These are phyloP conservation scores for Saposhnikovia divaricata DNA, from an alignment of 129 eudicot genomes.

Conservation along the genomic window DNA sequence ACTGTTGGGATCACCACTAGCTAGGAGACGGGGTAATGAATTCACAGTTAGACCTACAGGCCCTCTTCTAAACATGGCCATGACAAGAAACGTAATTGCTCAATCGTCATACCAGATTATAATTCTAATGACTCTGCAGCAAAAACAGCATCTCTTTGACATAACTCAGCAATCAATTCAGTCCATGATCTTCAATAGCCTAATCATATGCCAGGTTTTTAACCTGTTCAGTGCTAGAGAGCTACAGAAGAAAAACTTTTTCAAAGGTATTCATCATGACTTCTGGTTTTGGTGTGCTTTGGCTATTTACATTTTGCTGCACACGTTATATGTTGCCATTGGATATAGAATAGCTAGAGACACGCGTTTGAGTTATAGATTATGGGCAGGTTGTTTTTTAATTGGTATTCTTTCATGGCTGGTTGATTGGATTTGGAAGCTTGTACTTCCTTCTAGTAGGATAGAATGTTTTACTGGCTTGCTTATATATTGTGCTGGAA, in stretches of 20 bases:
- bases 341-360: background rate
- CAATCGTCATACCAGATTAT: slow-evolving; percentile 11
- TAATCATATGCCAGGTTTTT: slow-evolving; percentile 13
- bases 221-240: slow-evolving; percentile 13
- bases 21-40: background rate
- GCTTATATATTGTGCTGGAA: background rate
- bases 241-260: slow-evolving; percentile 8
- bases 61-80: slow-evolving; percentile 8
- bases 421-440: slow-evolving; percentile 5
- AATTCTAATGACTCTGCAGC: slow-evolving; percentile 3
- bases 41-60: background rate
- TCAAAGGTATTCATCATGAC: slow-evolving; percentile 1
- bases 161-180: background rate
- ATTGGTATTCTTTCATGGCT: slow-evolving; percentile 11
- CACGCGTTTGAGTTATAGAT: background rate
- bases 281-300: background rate
- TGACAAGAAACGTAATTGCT: slow-evolving; percentile 11
- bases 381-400: slow-evolving; percentile 8
- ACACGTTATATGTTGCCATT: background rate
- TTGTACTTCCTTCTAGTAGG: background rate
- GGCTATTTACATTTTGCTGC: background rate
- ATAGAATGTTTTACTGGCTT: slow-evolving; percentile 8
- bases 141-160: background rate
- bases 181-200: slow-evolving; percentile 8
- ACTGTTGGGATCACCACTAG: background rate